Evolutionary conservation across 805 yeast genomes (phyloP).

Genomic region (Lipomyces kockii): DNA sequence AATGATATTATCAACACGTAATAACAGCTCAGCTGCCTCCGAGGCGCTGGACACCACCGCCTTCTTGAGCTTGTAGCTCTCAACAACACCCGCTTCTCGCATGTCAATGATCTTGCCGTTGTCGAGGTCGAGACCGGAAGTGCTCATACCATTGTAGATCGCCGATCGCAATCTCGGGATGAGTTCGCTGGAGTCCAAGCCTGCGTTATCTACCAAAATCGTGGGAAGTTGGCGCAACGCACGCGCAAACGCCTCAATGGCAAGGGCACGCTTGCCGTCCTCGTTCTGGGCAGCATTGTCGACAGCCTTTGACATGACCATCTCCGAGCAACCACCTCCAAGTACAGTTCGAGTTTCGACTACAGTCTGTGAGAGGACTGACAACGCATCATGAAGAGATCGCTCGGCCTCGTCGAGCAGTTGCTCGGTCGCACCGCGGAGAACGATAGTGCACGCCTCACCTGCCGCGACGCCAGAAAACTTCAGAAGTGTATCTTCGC

Average conservation of each 20-base stretch:
- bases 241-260: constrained; percentile 91
- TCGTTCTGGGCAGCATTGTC: constrained; percentile 90
- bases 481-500: constrained; percentile 87
- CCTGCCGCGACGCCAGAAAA: constrained; percentile 96
- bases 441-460: constrained; percentile 92
- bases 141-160: constrained; percentile 87
- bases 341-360: constrained; percentile 87
- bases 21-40: constrained; percentile 96
- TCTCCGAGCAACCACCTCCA: constrained; percentile 94
- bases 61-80: constrained; percentile 85
- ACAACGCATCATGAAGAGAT: constrained; percentile 93
- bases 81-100: constrained; percentile 92
- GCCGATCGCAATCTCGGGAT: constrained; percentile 89
- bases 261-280: constrained; percentile 90
- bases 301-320: constrained; percentile 97
- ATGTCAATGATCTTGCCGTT: constrained; percentile 87
- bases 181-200: constrained; percentile 89
- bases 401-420: constrained; percentile 96
- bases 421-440: constrained; percentile 97
- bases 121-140: constrained; percentile 88
- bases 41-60: constrained; percentile 95
- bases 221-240: constrained; percentile 96
- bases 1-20: constrained; percentile 95
- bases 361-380: constrained; percentile 94
- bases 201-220: constrained; percentile 95